Base-by-base conservation (phyloP, 1,284 basidiomycete genomes). In the Leucoagaricus sp. region DNA sequence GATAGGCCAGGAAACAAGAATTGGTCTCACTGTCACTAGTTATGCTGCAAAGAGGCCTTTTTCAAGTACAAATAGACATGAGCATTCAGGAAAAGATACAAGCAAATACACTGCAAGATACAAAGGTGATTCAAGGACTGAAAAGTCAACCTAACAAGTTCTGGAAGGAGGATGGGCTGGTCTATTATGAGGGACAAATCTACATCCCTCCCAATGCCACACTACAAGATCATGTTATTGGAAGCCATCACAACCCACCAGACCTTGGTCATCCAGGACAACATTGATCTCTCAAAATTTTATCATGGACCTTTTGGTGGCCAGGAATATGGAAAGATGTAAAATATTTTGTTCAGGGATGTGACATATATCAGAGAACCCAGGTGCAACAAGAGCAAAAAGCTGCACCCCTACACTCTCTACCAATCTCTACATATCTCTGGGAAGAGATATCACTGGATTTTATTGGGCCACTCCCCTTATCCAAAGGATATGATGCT, bases 271-370 rank as follows among this genome's bases (percentile, higher is more conserved):
- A 84, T 60, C 75, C 68, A 0, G 80, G 82, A 1, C 54, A 62
- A 2, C 61, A 52, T 1, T 76, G 74, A 54, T 82, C 75, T 0
- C 41, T 65, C 0, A 68, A 77, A 55, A 55, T 77, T 0, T 60
- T 80, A 1, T 51, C 60, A 2, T 28, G 64, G 1, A 65, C 74
- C 51, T 82, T 75, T 57, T 79, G 69, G 70, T 83, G 81, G 81
- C 78, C 75, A 1, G 19, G 58, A 0, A 64, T 83, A n/a, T 49
- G 55, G 0, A 53, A 51, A 0, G 66, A 71, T 40, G 60, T 74
- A 0, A 45, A 36, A 0, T 49, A 59, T 0, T 83, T 82, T 55
- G 65, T 77, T 0, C 46, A 64, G 1, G 67, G 68, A 0, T 83
- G 80, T 57, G 59, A 67, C 1, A 61, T 53, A 0, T 82, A 80